These are phyloP conservation scores for Elongisporangium anandrum DNA, from an alignment of 352 stramenopile genomes.

Conservation along the genomic window DNA sequence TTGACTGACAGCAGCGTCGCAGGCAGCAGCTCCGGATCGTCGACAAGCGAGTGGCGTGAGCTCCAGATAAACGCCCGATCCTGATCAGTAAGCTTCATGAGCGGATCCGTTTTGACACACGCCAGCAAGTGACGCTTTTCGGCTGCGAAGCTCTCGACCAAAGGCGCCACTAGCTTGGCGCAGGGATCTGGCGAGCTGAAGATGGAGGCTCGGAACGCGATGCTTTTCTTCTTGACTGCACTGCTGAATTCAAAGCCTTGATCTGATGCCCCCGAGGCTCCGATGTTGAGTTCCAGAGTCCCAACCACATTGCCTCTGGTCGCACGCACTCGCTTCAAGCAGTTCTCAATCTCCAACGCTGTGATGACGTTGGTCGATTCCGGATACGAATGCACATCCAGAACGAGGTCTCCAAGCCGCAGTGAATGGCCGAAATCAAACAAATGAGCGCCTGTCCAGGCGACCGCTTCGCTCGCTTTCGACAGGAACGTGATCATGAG, in stretches of 20 bases:
- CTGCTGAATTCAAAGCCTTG: conserved; percentile 66
- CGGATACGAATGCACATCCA: conserved; percentile 40
- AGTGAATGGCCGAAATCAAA: conserved; percentile 82
- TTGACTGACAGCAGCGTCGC: conserved; percentile 85
- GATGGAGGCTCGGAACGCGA: conserved; percentile 67
- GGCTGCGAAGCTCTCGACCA: conserved; percentile 21
- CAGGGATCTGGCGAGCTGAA: conserved; percentile 27
- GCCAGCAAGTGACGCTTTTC: conserved; percentile 45
- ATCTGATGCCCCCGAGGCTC: conserved; percentile 29
- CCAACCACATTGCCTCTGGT: conserved; percentile 33
- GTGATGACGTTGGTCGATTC: conserved; percentile 28
- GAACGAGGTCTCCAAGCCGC: conserved; percentile 31
- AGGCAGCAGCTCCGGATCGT: conserved; percentile 75
- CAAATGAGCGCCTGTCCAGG: conserved; percentile 68
- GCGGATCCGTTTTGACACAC: conserved; percentile 53
- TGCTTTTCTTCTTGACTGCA: conserved; percentile 36
- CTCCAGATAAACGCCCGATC: conserved; percentile 74
- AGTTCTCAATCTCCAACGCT: conserved; percentile 75
- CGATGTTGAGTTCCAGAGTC: conserved; percentile 37
- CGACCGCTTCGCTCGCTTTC: conserved; percentile 30
- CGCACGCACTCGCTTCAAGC: conserved; percentile 24
- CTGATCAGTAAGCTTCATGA: conserved; percentile 51
- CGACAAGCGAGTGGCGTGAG: conserved; percentile 41
- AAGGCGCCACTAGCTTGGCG: conserved; percentile 2
- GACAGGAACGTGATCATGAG: conserved; percentile 50